Base-by-base conservation (phyloP, 2,329 filamentous ascomycete genomes). In the Paradendryphiella salina region DNA sequence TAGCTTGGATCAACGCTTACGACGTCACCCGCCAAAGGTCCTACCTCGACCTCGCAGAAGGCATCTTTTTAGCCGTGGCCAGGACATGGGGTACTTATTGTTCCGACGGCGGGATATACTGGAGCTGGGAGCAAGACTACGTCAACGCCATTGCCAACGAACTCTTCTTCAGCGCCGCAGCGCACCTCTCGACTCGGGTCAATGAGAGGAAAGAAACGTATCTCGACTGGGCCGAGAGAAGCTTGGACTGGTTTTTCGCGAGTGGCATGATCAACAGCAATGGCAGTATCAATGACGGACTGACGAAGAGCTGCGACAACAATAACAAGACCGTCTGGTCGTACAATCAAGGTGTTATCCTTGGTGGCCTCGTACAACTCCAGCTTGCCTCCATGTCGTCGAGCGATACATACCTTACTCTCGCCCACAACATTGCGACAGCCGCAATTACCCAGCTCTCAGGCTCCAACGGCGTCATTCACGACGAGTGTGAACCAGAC, bases 291-390 rank as follows among this genome's bases (percentile, higher is more conserved):
- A 83, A 84, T 53, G 80, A 84, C 46, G 81, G 81, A 0, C 64
- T 84, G 2, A 70, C 73, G 10, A 59, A 66, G 18, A 79, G 73
- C 36, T 86, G 83, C 69, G 67, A 76, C 29, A 80, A 81, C 61
- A 83, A 83, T 48, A 75, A 76, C 32, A 70, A 67, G 17, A 65
- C 61, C 5, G 66, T 73, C 9, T 84, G 77, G 74, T 76, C 78
- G 0, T 85, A 85, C 66, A 84, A 84, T 59, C 83, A 86, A 66
- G 84, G 84, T 7, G 81, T 86, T 1, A 76, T 86, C 17, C 77
- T 87, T 5, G 76, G 80, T 10, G 83, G 78, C 0, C 75, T 86
- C 0, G 78, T 80, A 2, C 82, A 85, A 56, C 73, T 85, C 14
- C 72, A 74, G 54, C 66, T 59, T 29, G 79, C 77, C 0, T 70